phyloP scores from a whole-genome alignment of 805 yeast species.

The Ogataea parapolymorpha region DNA sequence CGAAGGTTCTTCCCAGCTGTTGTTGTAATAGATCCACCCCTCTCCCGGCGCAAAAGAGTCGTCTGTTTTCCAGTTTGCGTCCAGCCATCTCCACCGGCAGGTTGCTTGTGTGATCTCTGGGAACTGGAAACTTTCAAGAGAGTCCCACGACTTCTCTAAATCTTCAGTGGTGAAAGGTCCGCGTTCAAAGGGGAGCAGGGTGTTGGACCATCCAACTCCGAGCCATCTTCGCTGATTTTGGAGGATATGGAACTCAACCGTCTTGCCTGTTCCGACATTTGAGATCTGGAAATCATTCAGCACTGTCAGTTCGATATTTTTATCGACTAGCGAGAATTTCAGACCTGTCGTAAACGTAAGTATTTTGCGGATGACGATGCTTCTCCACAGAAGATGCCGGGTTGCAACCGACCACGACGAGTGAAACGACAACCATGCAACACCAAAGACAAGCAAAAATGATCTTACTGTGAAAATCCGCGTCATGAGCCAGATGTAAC shows the following conservation, averaged over 20 bases:
- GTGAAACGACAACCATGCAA: constrained; percentile 41
- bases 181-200: constrained; percentile 51
- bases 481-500: constrained; percentile 38
- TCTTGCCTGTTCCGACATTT: constrained; percentile 35
- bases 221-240: constrained; percentile 63
- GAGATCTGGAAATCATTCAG: constrained; percentile 11
- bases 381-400: constrained; percentile 49
- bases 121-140: constrained; percentile 40
- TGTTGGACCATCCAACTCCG: constrained; percentile 56
- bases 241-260: constrained; percentile 46
- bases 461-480: constrained; percentile 33
- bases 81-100: constrained; percentile 58
- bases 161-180: constrained; percentile 44
- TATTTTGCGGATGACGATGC: constrained; percentile 38
- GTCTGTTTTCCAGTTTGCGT: constrained; percentile 49
- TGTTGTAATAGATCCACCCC: constrained; percentile 57
- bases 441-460: constrained; percentile 35
- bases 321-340: constrained; percentile 21
- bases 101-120: constrained; percentile 36
- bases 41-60: constrained; percentile 35
- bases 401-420: constrained; percentile 46
- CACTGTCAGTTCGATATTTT: constrained; percentile 11
- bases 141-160: constrained; percentile 28
- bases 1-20: constrained; percentile 44
- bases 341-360: constrained; percentile 42